phyloP scores from a whole-genome alignment of 352 stramenopile species.

The Pythium guiyangense region DNA sequence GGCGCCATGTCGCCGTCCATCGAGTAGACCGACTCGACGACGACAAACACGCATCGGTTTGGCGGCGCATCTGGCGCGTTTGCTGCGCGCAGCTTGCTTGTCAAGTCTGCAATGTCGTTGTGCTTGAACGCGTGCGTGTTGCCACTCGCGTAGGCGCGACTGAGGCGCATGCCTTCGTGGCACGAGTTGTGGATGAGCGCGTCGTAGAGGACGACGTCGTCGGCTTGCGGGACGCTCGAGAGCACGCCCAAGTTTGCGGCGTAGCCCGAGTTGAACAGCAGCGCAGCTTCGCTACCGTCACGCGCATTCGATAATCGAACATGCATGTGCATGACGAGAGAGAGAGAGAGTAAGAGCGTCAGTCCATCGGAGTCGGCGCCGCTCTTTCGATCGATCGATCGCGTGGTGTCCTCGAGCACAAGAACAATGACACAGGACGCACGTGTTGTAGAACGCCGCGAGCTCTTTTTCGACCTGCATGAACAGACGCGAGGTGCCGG shows the following conservation, averaged over 20 bases:
- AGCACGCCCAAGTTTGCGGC: slow-evolving; percentile 94
- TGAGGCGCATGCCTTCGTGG: slow-evolving; percentile 91
- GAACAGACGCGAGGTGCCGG: slow-evolving; percentile 88
- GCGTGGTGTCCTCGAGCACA: too few species aligned
- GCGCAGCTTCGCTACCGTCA: slow-evolving; percentile 59
- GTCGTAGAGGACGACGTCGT: slow-evolving; percentile 94
- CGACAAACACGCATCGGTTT: slow-evolving; percentile 83
- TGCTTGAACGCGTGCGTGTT: slow-evolving; percentile 79
- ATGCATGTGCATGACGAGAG: too few species aligned
- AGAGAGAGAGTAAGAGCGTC: too few species aligned
- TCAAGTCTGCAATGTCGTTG: slow-evolving; percentile 89
- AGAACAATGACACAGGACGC: neutral
- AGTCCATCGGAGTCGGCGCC: too few species aligned
- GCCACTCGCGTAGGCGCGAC: slow-evolving; percentile 48
- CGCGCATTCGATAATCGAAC: slow-evolving; percentile 2
- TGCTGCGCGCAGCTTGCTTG: slow-evolving; percentile 15
- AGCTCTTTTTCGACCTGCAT: slow-evolving; percentile 86
- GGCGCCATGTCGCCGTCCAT: slow-evolving; percentile 97
- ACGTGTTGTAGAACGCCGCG: slow-evolving; percentile 86
- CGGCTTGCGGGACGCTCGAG: slow-evolving; percentile 84
- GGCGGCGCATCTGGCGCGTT: too few species aligned
- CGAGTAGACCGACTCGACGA: slow-evolving; percentile 98
- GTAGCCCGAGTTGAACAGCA: slow-evolving; percentile 97
- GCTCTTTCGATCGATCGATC: neutral
- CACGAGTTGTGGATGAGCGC: slow-evolving; percentile 97